These are phyloP conservation scores for Wolfiporia cocos DNA, from an alignment of 1,284 basidiomycete species.

Conservation along the genomic window DNA sequence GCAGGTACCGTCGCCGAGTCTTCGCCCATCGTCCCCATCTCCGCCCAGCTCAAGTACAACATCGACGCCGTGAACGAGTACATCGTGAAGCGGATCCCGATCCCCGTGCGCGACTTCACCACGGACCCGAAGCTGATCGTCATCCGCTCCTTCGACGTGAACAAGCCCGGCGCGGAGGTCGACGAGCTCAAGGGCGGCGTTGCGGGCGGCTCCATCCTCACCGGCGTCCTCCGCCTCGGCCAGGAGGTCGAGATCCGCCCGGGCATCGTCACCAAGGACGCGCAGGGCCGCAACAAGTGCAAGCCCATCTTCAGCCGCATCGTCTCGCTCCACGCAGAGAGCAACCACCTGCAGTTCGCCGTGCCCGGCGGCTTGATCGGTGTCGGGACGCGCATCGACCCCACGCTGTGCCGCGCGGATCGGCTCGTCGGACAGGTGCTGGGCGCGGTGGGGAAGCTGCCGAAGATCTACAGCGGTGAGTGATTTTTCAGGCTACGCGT, in stretches of 20 bases:
- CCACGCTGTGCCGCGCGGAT: constrained; percentile 95
- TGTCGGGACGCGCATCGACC: constrained; percentile 96
- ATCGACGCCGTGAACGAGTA: constrained; percentile 99
- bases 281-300: constrained; percentile 85
- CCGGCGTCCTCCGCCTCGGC: constrained; percentile 86
- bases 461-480: constrained; percentile 87
- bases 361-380: constrained; percentile 98
- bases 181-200: constrained; percentile 98
- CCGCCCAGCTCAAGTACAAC: constrained; percentile 98
- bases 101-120: constrained; percentile 90
- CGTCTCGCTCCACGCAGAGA: constrained; percentile 90
- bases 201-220: constrained; percentile 94
- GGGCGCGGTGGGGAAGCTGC: constrained; percentile 89
- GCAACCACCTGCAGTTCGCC: constrained; percentile 91
- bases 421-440: constrained; percentile 95
- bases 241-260: constrained; percentile 97
- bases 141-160: constrained; percentile 99
- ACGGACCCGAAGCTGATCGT: constrained; percentile 93
- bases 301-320: constrained; percentile 92
- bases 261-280: constrained; percentile 95
- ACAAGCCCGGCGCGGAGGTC: constrained; percentile 97
- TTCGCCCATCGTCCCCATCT: constrained; percentile 98
- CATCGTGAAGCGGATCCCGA: constrained; percentile 94
- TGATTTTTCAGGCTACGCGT: too few species aligned
- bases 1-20: constrained; percentile 92